Base-by-base conservation (phyloP, 169 alveolate genomes). In the Plasmodium billcollinsi region DNA sequence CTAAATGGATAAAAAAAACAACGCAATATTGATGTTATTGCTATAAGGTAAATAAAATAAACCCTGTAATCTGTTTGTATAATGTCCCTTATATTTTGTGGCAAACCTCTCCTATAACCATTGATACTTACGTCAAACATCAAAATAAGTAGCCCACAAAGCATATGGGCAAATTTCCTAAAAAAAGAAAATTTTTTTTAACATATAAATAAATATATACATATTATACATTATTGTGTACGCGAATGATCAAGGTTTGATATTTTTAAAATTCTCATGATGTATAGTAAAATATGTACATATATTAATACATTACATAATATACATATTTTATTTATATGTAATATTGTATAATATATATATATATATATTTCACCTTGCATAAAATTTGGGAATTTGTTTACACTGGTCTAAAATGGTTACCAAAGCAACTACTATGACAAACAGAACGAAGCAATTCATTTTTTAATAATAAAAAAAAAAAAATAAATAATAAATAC, bases 1-100 rank as follows among this genome's bases (percentile, higher is more conserved):
- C 90, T 78, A 24, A 78, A 78, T 3, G 90, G 90, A 20, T 70
- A 78, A 56, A 65, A 50, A 20, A 78, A 78, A 43, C 80, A 78
- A 4, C 90, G 45, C 11, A 67, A 12, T 12, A 78, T 66, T 1
- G 90, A 78, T 2, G 61, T 52, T 2, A 39, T 45, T 15, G 90
- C 75, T 52, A 78, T 52, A 1, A 67, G 1, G 50, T 78, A 78
- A 21, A 78, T 78, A 21, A 50, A 78, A 67, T 45, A 45, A 21
- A 78, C 90, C 29, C 72, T n/a, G 14, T 63, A 24, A n/a, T 21
- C 29, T 18, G 33, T 69, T 33, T 78, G 5, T 15, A 43, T 15
- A 47, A 29, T 61, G 9, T 21, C 11, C 2, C 8, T 24, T 11
- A 2, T 24, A 12, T 15, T 39, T 7, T 39, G 29, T 15, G 29